A percentile compares a stretch with the other conserved stretches of the same genome.
Conservation (phyloP, 495 filamentous ascomycete genomes). For the Trichocladium uniseriatum region DNA sequence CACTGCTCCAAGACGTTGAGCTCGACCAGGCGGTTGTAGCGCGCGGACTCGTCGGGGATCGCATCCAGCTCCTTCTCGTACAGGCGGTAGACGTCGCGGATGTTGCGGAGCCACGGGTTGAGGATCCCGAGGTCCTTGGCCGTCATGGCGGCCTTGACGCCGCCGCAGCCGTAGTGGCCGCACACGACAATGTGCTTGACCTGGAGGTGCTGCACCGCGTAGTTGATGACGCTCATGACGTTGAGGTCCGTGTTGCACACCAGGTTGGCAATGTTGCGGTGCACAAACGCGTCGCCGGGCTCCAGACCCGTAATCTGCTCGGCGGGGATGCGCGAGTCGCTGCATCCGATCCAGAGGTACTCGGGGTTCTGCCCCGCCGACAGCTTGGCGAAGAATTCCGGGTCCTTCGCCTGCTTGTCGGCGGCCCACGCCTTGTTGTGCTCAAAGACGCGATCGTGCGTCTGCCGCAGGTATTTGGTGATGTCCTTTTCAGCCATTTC, state of each 20-base stretch:
- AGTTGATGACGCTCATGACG: slow-evolving; percentile 54
- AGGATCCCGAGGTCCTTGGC: slow-evolving; percentile 49
- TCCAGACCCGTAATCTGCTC: slow-evolving; percentile 51
- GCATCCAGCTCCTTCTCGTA: slow-evolving; percentile 48
- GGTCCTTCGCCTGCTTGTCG: slow-evolving; percentile 40
- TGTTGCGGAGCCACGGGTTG: slow-evolving; percentile 54
- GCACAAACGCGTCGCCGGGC: slow-evolving; percentile 52
- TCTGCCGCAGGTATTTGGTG: slow-evolving; percentile 34
- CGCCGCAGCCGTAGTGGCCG: slow-evolving; percentile 56
- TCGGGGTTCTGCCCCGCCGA: slow-evolving; percentile 46
- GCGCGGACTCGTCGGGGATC: slow-evolving; percentile 35
- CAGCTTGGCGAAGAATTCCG: slow-evolving; percentile 48
- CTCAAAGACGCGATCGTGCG: slow-evolving; percentile 46
- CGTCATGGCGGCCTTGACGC: slow-evolving; percentile 53
- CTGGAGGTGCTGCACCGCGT: slow-evolving; percentile 48
- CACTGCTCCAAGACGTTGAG: slow-evolving; percentile 52
- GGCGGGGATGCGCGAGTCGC: slow-evolving; percentile 53
- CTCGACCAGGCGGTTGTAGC: slow-evolving; percentile 50
- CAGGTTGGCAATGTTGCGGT: slow-evolving; percentile 58
- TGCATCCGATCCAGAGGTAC: slow-evolving; percentile 58
- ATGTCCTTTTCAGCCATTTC: slow-evolving; percentile 33
- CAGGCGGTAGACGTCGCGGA: slow-evolving; percentile 50
- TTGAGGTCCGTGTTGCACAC: slow-evolving; percentile 50
- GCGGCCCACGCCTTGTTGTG: slow-evolving; percentile 47
- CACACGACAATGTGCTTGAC: slow-evolving; percentile 59